Evolutionary conservation across 1,139 yeast genomes (phyloP).

Genomic region (Wickerhamomyces sp.): DNA sequence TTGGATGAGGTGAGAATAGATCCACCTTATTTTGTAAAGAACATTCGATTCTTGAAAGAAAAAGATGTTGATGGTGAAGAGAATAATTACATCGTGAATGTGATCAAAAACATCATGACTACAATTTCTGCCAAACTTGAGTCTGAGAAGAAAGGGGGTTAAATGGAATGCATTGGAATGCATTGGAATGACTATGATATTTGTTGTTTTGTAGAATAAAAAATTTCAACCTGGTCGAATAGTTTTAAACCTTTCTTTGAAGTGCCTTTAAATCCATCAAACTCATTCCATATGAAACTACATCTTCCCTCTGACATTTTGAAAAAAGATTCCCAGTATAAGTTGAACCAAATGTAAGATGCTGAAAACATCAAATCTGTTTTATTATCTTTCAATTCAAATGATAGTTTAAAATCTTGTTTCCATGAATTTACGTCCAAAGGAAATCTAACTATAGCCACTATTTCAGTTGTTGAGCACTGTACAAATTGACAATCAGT

Average conservation of each 20-base stretch:
- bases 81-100: conserved; percentile 28
- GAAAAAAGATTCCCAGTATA: conserved; percentile 28
- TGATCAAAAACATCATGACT: conserved; percentile 50
- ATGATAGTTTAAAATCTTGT: conserved; percentile 3
- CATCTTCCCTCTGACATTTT: background rate
- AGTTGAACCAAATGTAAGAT: conserved; percentile 34
- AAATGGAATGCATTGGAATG: conserved; percentile 8
- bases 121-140: conserved; percentile 54
- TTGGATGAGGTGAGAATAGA: conserved; percentile 46
- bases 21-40: conserved; percentile 44
- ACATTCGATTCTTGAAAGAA: conserved; percentile 17
- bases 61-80: conserved; percentile 30
- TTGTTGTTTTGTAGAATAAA: conserved; percentile 17
- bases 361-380: conserved; percentile 13
- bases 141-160: conserved; percentile 58
- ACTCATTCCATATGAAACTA: conserved; percentile 44
- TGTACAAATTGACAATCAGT: background rate
- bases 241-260: conserved; percentile 45
- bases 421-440: background rate
- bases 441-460: background rate
- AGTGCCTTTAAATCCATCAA: conserved; percentile 73
- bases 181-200: conserved; percentile 31
- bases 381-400: background rate
- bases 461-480: background rate
- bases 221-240: conserved; percentile 40